These are phyloP conservation scores for Phytophthora multivora DNA, from an alignment of 352 stramenopile species.

Conservation along the genomic window DNA sequence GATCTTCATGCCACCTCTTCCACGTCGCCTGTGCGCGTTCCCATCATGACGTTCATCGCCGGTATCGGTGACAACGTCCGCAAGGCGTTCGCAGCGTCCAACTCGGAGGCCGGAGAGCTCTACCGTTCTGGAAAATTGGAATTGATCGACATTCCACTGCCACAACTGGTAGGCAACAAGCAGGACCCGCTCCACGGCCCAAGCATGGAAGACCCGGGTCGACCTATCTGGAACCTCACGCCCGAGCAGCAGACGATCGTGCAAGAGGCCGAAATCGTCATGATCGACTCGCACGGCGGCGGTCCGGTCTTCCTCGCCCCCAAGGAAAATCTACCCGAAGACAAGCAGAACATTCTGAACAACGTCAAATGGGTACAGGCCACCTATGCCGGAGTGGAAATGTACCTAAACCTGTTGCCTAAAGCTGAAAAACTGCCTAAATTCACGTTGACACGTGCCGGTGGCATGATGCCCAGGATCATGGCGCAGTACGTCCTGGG, in stretches of 20 bases:
- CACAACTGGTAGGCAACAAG: conserved; percentile 40
- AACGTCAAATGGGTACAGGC: conserved; percentile 49
- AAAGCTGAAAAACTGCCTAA: conserved; percentile 26
- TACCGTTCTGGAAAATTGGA: conserved; percentile 37
- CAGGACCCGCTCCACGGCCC: conserved; percentile 35
- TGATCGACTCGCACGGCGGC: conserved; percentile 39
- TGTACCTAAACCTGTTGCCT: conserved; percentile 35
- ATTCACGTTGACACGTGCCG: conserved; percentile 43
- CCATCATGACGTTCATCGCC: conserved; percentile 39
- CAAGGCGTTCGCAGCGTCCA: conserved; percentile 27
- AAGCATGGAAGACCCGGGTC: conserved; percentile 31
- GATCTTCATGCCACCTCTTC: conserved; percentile 4
- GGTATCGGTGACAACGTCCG: conserved; percentile 35
- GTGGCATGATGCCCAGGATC: conserved; percentile 45
- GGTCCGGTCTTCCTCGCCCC: conserved; percentile 33
- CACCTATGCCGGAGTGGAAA: conserved; percentile 48
- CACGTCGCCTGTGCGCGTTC: conserved; percentile 13
- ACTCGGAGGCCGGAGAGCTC: conserved; percentile 27
- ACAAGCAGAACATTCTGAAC: conserved; percentile 36
- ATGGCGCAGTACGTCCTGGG: conserved; percentile 55
- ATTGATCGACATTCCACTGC: conserved; percentile 37
- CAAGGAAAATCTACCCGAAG: conserved; percentile 36
- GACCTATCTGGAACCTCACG: conserved; percentile 32
- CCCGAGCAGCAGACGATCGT: conserved; percentile 36
- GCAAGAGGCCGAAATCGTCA: conserved; percentile 32